A percentile compares a stretch with the other conserved stretches of the same genome.
These are phyloP conservation scores for Teratosphaeria destructans DNA, from an alignment of 2,329 filamentous ascomycete genomes.

Conservation along the genomic window DNA sequence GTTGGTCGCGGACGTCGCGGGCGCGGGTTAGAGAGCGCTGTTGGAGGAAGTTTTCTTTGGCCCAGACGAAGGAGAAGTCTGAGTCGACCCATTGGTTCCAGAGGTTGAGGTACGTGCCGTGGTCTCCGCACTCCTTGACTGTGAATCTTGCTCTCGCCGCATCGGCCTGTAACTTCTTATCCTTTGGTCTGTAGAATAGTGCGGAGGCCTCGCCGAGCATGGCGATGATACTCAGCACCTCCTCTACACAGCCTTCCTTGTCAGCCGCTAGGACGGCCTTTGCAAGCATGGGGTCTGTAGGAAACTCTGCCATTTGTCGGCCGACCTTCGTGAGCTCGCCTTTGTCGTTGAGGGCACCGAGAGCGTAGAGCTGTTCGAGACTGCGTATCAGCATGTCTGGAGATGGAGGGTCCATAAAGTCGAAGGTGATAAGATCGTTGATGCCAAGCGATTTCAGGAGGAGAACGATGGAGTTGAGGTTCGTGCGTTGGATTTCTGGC, in stretches of 20 bases:
- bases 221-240: constrained; percentile 84
- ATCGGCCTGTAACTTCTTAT: constrained; percentile 95
- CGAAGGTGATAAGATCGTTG: constrained; percentile 84
- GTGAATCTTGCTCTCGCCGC: constrained; percentile 82
- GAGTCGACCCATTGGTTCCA: constrained; percentile 93
- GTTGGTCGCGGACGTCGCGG: constrained; percentile 83
- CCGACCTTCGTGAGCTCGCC: constrained; percentile 86
- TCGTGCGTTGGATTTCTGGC: constrained; percentile 86
- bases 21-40: constrained; percentile 81
- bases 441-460: constrained; percentile 84
- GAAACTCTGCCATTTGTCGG: constrained; percentile 90
- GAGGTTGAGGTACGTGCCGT: constrained; percentile 78
- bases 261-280: constrained; percentile 82
- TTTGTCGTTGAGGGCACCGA: constrained; percentile 79
- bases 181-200: constrained; percentile 88
- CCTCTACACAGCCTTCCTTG: constrained; percentile 84
- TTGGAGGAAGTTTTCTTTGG: constrained; percentile 87
- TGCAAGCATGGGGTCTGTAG: constrained; percentile 81
- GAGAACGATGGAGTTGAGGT: constrained; percentile 73
- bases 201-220: constrained; percentile 85
- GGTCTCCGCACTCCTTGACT: constrained; percentile 81
- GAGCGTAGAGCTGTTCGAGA: constrained; percentile 80
- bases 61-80: constrained; percentile 80
- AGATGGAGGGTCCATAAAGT: constrained; percentile 90
- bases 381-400: constrained; percentile 82